Conservation (phyloP, 140 eudicot species). For the Stevia rebaudiana region DNA sequence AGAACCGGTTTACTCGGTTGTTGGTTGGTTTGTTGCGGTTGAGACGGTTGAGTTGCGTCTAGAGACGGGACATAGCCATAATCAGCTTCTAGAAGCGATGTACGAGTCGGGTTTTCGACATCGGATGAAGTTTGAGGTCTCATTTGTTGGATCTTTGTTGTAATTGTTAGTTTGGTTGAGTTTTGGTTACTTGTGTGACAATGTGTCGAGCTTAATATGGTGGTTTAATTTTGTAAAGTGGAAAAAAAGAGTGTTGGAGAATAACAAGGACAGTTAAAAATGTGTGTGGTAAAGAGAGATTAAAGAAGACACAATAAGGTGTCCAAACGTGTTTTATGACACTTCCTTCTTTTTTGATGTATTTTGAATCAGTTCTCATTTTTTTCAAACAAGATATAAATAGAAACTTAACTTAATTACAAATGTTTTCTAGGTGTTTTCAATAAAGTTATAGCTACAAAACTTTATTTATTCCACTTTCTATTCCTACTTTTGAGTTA, state of each 20-base stretch:
- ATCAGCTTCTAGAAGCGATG: constrained; percentile 27
- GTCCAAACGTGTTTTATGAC: constrained; percentile 16
- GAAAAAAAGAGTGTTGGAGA: constrained; percentile 16
- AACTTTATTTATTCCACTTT: background rate
- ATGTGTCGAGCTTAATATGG: constrained; percentile 18
- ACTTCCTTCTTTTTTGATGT: constrained; percentile 8
- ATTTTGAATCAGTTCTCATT: background rate
- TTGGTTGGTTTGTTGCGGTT: constrained; percentile 24
- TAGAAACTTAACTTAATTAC: background rate
- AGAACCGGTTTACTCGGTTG: constrained; percentile 32
- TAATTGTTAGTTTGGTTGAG: constrained; percentile 25
- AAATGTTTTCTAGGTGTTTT: background rate
- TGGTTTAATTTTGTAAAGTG: constrained; percentile 9
- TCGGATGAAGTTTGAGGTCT: constrained; percentile 26
- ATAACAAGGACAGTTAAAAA: constrained; percentile 22
- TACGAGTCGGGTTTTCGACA: constrained; percentile 29
- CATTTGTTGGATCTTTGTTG: too few relatives aligned
- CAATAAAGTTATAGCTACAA: background rate
- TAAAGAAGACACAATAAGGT: constrained; percentile 21
- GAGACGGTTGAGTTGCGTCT: constrained; percentile 29
- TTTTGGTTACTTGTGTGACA: constrained; percentile 17
- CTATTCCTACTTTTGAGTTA: too few relatives aligned
- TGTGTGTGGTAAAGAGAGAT: constrained; percentile 32
- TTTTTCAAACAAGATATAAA: background rate
- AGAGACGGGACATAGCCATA: constrained; percentile 26